Evolutionary conservation across 2,329 filamentous ascomycete species (phyloP).

Genomic region (Didymella arachidicola): DNA sequence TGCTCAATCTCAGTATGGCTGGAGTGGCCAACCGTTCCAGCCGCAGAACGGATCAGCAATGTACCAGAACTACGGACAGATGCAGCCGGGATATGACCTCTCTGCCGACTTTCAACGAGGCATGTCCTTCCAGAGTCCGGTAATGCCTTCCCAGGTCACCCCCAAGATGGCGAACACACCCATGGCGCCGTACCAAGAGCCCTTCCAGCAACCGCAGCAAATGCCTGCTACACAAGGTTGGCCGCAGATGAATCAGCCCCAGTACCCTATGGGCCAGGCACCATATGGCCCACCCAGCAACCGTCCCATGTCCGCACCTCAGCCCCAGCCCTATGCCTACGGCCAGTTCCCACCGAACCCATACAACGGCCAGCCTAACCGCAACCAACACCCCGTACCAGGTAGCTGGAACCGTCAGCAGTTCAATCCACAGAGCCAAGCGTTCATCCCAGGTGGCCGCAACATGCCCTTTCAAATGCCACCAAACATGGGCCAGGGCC

Average conservation of each 20-base stretch:
- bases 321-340: conserved; percentile 68
- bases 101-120: conserved; percentile 56
- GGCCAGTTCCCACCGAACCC: conserved; percentile 77
- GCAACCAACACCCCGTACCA: conserved; percentile 82
- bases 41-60: conserved; percentile 34
- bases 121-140: conserved; percentile 55
- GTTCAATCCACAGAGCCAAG: conserved; percentile 94
- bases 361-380: conserved; percentile 66
- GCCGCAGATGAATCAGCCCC: conserved; percentile 42
- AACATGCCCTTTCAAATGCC: conserved; percentile 46
- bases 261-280: conserved; percentile 38
- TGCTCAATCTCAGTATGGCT: conserved; percentile 46
- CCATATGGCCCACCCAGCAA: conserved; percentile 39
- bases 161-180: conserved; percentile 49
- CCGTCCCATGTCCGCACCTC: conserved; percentile 48
- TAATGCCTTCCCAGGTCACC: conserved; percentile 45
- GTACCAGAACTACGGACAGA: conserved; percentile 40
- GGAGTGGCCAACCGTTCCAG: conserved; percentile 45
- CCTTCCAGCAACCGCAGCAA: conserved; percentile 41
- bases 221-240: conserved; percentile 44
- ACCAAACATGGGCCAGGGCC: conserved; percentile 39
- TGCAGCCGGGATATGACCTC: conserved; percentile 54
- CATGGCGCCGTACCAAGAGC: conserved; percentile 46
- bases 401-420: conserved; percentile 84
- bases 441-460: conserved; percentile 76